A percentile compares a stretch with the other conserved stretches of the same genome.
Evolutionary conservation across 108 stramenopile genomes (phyloP).

Genomic region (Schizochytrium sp.): DNA sequence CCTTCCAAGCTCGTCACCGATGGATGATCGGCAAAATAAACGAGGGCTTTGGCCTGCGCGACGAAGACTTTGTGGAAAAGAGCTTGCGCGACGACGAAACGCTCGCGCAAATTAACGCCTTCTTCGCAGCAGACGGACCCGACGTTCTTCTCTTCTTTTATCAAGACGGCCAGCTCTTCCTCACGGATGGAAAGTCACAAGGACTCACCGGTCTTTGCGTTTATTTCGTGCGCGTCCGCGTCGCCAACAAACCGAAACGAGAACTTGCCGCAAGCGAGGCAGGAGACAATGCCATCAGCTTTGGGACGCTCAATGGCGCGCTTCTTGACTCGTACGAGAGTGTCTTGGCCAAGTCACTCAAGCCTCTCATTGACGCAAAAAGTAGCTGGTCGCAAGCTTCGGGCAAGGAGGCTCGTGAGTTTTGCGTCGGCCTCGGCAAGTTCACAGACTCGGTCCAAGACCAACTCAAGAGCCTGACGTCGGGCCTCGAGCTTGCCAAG

Average conservation of each 20-base stretch:
- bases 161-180: not conserved
- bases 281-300: not conserved
- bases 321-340: conserved; percentile 7
- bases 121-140: conserved; percentile 39
- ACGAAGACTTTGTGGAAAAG: conserved; percentile 34
- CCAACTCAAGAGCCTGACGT: not conserved
- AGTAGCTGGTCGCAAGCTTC: not conserved
- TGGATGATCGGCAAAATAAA: conserved; percentile 43
- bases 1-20: conserved; percentile 47
- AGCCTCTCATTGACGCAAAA: not conserved
- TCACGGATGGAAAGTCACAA: conserved; percentile 15
- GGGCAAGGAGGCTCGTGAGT: not conserved
- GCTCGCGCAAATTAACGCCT: conserved; percentile 21
- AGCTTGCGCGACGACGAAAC: conserved; percentile 31
- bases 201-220: not conserved
- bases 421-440: not conserved
- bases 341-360: not conserved
- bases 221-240: not conserved
- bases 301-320: not conserved
- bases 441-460: conserved; percentile 1
- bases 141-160: conserved; percentile 30
- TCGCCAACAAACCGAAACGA: not conserved
- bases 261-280: not conserved
- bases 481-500: conserved; percentile 7
- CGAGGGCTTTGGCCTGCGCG: conserved; percentile 35